Base-by-base conservation (phyloP, 2,329 filamentous ascomycete species). In the Aureobasidium zeae region DNA sequence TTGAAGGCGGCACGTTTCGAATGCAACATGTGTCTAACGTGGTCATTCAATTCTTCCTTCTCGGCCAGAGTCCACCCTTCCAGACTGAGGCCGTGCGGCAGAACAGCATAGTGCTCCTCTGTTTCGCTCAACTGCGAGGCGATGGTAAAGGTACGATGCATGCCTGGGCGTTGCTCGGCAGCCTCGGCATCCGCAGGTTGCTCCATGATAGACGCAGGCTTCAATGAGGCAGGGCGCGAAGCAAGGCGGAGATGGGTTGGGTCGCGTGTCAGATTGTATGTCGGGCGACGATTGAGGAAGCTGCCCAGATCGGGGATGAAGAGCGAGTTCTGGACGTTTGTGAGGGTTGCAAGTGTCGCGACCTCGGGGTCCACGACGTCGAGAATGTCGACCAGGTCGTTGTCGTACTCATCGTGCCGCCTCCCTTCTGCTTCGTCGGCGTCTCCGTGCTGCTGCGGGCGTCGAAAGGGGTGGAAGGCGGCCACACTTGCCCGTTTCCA, bases 281-380 rank as follows among this genome's bases (percentile, higher is more conserved):
- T 87, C 1, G 86, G 85, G 48, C 80, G 72, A 36, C 86, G 75
- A 55, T 93, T 91, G 37, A 93, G 53, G 53, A 77, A 78, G 47
- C 71, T 68, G 29, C 86, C 86, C n/a, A 93, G 69, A 51, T 87
- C 81, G 0, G 86, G 86, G 2, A 93, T 68, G 62, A 93, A 93
- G 8, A 94, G 75, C 0, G 86, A 91, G 59, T 94, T 94, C 56
- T 93, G 86, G 15, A 94, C 80, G 55, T 94, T 94, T 31, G 84
- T 93, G 8, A 93, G 73, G 11, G 85, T 89, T 0, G 84, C 86
- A 3, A 94, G 67, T 0, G 86, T 86, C 25, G 84, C 78, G 3
- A 94, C 79, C 64, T 93, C 84, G 30, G 86, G 85, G 54, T 93
- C 86, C 50, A 85, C 69, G 22, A 81, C 74, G 62, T 84, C 80